Evolutionary conservation across 805 yeast species (phyloP), one percentile per base, ranked within the genome.

Genomic region (Nakazawaea holstii): DNA sequence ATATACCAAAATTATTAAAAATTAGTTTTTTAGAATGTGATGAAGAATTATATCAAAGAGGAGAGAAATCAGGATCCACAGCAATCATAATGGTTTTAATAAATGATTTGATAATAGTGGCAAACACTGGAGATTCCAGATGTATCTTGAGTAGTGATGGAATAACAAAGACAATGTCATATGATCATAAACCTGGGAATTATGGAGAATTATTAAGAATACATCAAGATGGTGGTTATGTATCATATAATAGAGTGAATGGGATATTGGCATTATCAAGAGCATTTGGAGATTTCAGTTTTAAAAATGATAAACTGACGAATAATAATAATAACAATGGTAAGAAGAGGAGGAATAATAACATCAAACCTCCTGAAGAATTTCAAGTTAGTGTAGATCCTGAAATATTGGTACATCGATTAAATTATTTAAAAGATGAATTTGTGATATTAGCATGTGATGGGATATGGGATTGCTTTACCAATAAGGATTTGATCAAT

Each of bases 341-440:
- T 31, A 29, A 17, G 37, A 46, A 17, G 38, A 39, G 20, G 41
- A 47, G 17, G 46, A 51, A 70, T 61, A 67, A 50, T 49, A 62
- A 51, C 57, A 58, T 60, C 55, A 66, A 59, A 43, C 80, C 69
- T 1, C 82, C 86, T 8, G 87, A 83, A 63, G 92, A 86, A 58
- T 82, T 84, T 45, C 84, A 84, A 55, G 94, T 86, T 26, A 84
- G 90, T 1, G 87, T 80, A 30, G 88, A 82, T 56, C 95, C 95
- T 0, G 95, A 86, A 55, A 76, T 84, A 2, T 68, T 85, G 35
- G 68, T 73, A 51, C 89, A 84, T 58, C 67, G 70, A 53, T 62
- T 72, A 17, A 62, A 66, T 39, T 52, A 48, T 26, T 54, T 55
- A 1, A 59, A 63, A 15, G 89, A 85, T 56, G 92, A 86, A 60